Evolutionary conservation across 495 filamentous ascomycete species (phyloP).

Genomic region (Pseudoneurospora amorphoporcata): DNA sequence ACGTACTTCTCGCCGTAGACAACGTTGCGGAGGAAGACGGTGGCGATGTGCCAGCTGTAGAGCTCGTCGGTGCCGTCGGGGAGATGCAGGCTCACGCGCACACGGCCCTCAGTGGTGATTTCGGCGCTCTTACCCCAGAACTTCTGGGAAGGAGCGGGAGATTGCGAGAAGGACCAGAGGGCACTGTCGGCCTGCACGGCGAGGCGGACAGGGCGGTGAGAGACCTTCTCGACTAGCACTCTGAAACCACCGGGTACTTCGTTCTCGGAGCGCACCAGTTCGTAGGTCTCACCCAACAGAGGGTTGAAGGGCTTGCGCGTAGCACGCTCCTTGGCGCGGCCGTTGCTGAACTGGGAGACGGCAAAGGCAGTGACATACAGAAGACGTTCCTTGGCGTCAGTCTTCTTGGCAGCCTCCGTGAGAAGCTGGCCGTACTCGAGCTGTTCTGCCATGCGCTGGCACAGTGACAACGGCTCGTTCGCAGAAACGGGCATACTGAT

Average conservation of each 20-base stretch:
- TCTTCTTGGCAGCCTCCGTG: slow-evolving; percentile 55
- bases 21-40: slow-evolving; percentile 86
- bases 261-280: slow-evolving; percentile 76
- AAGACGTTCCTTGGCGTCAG: slow-evolving; percentile 55
- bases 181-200: slow-evolving; percentile 85
- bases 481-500: slow-evolving; percentile 95
- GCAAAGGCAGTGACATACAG: slow-evolving; percentile 86
- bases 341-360: slow-evolving; percentile 67
- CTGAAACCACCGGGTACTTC: slow-evolving; percentile 64
- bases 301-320: slow-evolving; percentile 98
- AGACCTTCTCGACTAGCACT: slow-evolving; percentile 86
- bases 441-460: slow-evolving; percentile 81
- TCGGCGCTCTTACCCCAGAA: slow-evolving; percentile 98
- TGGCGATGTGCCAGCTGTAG: slow-evolving; percentile 77
- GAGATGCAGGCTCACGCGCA: slow-evolving; percentile 53
- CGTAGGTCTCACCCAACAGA: slow-evolving; percentile 91
- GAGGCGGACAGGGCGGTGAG: slow-evolving; percentile 81
- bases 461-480: slow-evolving; percentile 82
- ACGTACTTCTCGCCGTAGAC: slow-evolving; percentile 98
- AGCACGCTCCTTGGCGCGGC: slow-evolving; percentile 75
- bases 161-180: slow-evolving; percentile 76
- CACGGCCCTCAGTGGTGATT: slow-evolving; percentile 80
- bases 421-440: slow-evolving; percentile 82
- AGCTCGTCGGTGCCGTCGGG: slow-evolving; percentile 59
- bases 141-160: slow-evolving; percentile 81